Conservation (phyloP, 495 filamentous ascomycete genomes). For the Penicillium herquei region DNA sequence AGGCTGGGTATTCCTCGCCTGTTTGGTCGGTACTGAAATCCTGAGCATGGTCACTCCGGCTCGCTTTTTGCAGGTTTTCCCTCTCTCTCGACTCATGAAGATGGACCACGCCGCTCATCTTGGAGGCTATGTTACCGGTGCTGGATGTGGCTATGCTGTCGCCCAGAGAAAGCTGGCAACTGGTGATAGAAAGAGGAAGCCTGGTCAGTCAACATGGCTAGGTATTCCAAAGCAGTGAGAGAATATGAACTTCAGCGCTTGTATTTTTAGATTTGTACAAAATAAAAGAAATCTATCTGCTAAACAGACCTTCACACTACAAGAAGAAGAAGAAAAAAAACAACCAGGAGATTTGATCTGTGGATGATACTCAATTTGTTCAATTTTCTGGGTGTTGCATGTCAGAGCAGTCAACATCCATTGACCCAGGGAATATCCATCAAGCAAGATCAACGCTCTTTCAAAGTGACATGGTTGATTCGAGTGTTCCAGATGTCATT, state of each 20-base stretch:
- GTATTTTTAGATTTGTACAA: too few species aligned
- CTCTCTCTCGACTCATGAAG: slow-evolving; percentile 25
- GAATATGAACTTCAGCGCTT: too few species aligned
- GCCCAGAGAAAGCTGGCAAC: slow-evolving; percentile 13
- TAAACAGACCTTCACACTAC: too few species aligned
- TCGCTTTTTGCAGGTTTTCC: slow-evolving; percentile 21
- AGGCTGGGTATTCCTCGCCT: slow-evolving; percentile 36
- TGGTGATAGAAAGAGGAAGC: slow-evolving; percentile 3
- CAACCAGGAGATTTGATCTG: neutral
- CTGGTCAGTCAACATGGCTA: slow-evolving; percentile 19
- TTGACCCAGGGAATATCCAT: too few species aligned
- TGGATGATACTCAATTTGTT: too few species aligned
- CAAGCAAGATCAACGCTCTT: too few species aligned
- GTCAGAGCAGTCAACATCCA: too few species aligned
- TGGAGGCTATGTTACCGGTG: slow-evolving; percentile 59
- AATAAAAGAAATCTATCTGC: too few species aligned
- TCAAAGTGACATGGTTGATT: too few species aligned
- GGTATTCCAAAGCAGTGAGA: neutral
- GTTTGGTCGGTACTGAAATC: slow-evolving; percentile 39
- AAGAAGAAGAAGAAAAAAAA: neutral
- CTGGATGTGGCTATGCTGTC: slow-evolving; percentile 30
- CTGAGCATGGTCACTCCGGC: slow-evolving; percentile 30
- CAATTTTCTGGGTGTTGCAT: too few species aligned
- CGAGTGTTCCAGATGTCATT: too few species aligned
- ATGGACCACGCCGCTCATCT: slow-evolving; percentile 75